Evolutionary conservation across 75 land plant species (phyloP).

Genomic region (Selaginella tamariscina): DNA sequence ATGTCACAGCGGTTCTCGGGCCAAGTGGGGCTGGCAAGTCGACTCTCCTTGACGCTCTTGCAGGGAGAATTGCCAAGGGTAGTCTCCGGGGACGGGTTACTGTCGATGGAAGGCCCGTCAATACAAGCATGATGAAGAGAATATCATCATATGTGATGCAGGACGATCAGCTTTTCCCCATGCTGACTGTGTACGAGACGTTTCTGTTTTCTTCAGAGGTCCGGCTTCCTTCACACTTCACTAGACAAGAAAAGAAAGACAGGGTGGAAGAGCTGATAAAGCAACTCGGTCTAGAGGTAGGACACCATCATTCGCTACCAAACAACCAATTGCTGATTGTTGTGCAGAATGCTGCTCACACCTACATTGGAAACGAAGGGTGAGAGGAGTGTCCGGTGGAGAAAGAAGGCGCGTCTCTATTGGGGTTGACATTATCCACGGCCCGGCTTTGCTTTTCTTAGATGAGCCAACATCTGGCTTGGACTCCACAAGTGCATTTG

Average conservation of each 20-base stretch:
- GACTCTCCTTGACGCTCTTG: constrained; percentile 52
- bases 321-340: not conserved
- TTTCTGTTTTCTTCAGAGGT: constrained; percentile 54
- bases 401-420: constrained; percentile 73
- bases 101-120: constrained; percentile 40
- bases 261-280: constrained; percentile 48
- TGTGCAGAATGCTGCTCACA: constrained; percentile 30
- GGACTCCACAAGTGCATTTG: constrained; percentile 58
- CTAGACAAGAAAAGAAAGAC: constrained; percentile 24
- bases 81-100: constrained; percentile 44
- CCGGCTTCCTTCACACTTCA: constrained; percentile 39
- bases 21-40: constrained; percentile 76
- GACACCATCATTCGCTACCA: no score
- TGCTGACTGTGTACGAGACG: constrained; percentile 52
- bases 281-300: constrained; percentile 52
- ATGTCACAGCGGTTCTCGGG: constrained; percentile 53
- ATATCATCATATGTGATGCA: constrained; percentile 77
- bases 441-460: constrained; percentile 58
- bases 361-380: constrained; percentile 62
- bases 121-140: constrained; percentile 37
- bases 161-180: constrained; percentile 64
- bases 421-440: constrained; percentile 60
- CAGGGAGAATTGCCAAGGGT: constrained; percentile 44
- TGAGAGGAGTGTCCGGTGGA: constrained; percentile 68
- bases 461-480: constrained; percentile 94